Evolutionary conservation across 371 early-diverging fungal species (phyloP).

Genomic region (Apophysomyces ossiformis): DNA sequence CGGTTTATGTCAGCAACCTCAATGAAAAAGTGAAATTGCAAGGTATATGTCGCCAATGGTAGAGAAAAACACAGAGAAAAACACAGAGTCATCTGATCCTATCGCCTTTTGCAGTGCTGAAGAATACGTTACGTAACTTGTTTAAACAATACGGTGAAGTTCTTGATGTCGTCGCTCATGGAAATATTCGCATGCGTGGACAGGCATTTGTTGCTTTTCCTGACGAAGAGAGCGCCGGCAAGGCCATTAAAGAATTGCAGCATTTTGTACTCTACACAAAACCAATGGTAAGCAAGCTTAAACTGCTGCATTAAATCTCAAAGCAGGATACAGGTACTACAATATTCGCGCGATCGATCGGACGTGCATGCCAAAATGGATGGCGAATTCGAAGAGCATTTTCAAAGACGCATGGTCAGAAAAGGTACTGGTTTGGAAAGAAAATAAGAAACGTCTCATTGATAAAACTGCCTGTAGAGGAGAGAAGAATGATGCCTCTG

Average conservation of each 20-base stretch:
- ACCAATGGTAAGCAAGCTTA: slow-evolving; percentile 66
- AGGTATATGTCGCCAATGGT: slow-evolving; percentile 50
- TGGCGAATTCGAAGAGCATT: slow-evolving; percentile 68
- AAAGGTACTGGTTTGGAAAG: slow-evolving; percentile 50
- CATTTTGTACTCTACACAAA: slow-evolving; percentile 82
- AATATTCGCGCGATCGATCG: slow-evolving; percentile 82
- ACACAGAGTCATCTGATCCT: neutral
- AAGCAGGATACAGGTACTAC: slow-evolving; percentile 57
- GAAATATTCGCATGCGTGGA: slow-evolving; percentile 74
- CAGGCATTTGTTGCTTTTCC: slow-evolving; percentile 83
- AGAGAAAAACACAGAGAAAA: no score
- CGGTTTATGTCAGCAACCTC: slow-evolving; percentile 86
- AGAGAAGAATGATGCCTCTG: slow-evolving; percentile 35
- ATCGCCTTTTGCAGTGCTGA: slow-evolving; percentile 59
- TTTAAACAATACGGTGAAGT: slow-evolving; percentile 80
- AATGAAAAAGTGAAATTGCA: slow-evolving; percentile 86
- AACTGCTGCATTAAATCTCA: neutral
- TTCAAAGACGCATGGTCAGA: slow-evolving; percentile 55
- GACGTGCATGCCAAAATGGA: slow-evolving; percentile 80
- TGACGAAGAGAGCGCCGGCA: slow-evolving; percentile 67
- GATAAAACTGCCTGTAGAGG: slow-evolving; percentile 23
- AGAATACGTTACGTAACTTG: slow-evolving; percentile 76
- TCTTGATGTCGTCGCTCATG: slow-evolving; percentile 70
- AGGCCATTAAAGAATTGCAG: slow-evolving; percentile 86
- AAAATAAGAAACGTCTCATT: neutral